A percentile compares a stretch with the other conserved stretches of the same genome.
Evolutionary conservation across 2,329 filamentous ascomycete genomes (phyloP).

Genomic region (Talaromyces marneffei): DNA sequence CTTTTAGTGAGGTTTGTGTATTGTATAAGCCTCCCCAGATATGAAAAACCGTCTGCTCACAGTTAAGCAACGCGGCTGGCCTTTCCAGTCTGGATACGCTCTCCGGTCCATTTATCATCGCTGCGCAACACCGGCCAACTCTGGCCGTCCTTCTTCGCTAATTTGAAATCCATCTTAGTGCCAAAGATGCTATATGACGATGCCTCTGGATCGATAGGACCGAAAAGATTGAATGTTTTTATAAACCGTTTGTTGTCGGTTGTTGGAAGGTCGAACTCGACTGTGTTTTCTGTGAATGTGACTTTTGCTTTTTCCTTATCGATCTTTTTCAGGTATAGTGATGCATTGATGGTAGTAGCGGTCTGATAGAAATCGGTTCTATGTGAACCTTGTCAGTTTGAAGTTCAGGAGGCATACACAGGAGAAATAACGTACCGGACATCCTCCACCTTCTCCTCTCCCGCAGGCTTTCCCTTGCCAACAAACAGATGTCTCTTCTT

Average conservation of each 20-base stretch:
- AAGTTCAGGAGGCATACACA: neutral
- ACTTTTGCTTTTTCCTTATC: constrained; percentile 72
- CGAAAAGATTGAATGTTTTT: constrained; percentile 68
- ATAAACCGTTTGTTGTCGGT: constrained; percentile 78
- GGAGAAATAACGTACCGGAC: constrained; percentile 56
- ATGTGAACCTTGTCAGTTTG: constrained; percentile 11
- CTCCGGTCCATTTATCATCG: constrained; percentile 65
- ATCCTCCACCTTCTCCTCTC: constrained; percentile 70
- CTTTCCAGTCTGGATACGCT: constrained; percentile 84
- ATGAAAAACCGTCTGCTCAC: no score
- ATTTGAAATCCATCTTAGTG: constrained; percentile 77
- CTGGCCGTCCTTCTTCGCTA: constrained; percentile 66
- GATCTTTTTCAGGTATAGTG: constrained; percentile 96
- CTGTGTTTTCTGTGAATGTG: constrained; percentile 55
- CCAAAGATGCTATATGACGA: constrained; percentile 76
- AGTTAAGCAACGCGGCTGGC: constrained; percentile 55
- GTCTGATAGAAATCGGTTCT: constrained; percentile 96
- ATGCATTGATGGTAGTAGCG: constrained; percentile 73
- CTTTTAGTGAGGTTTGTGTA: neutral
- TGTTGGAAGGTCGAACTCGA: constrained; percentile 80
- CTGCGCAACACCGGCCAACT: constrained; percentile 82
- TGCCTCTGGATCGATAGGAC: constrained; percentile 66
- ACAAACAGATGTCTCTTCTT: constrained; percentile 80
- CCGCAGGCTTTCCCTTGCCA: constrained; percentile 59
- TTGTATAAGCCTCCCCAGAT: neutral